Percentiles rank a stretch among this genome's conserved stretches.
phyloP scores from a whole-genome alignment of 1,139 yeast genomes.

The Kodamaea arcana region DNA sequence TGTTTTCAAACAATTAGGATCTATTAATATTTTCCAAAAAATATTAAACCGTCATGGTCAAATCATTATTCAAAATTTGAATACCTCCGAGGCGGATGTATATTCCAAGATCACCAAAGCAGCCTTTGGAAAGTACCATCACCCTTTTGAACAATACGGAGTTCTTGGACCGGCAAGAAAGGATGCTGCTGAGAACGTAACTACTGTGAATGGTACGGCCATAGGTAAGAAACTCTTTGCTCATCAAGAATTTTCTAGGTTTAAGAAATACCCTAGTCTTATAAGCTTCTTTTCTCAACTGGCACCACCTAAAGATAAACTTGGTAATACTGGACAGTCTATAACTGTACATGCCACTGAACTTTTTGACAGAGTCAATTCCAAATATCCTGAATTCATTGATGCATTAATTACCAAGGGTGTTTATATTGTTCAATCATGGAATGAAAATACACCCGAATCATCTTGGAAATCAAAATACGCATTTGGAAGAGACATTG shows the following conservation, averaged over 20 bases:
- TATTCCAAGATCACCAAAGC: conserved; percentile 5
- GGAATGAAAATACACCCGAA: conserved; percentile 12
- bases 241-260: conserved; percentile 28
- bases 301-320: conserved; percentile 2
- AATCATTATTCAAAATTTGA: conserved; percentile 16
- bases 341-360: conserved; percentile 27
- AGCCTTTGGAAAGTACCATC: conserved; percentile 12
- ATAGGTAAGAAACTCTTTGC: conserved; percentile 17
- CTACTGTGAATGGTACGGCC: conserved; percentile 27
- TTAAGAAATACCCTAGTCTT: conserved; percentile 19
- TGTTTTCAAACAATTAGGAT: conserved; percentile 6
- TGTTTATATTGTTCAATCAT: conserved; percentile 15
- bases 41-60: conserved; percentile 20
- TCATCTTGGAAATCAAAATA: conserved; percentile 23
- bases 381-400: conserved; percentile 18
- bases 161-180: conserved; percentile 21
- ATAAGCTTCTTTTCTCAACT: conserved; percentile 16
- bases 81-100: conserved; percentile 16
- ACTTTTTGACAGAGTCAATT: conserved; percentile 15
- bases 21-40: conserved; percentile 16
- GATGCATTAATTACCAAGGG: conserved; percentile 18
- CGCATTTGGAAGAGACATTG: conserved; percentile 21
- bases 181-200: conserved; percentile 17
- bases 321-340: conserved; percentile 6
- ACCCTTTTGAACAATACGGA: conserved; percentile 21